Evolutionary conservation across 345 rosid genomes (phyloP), one percentile per base, ranked within the genome.

Genomic region (Gynandropsis gynandra): DNA sequence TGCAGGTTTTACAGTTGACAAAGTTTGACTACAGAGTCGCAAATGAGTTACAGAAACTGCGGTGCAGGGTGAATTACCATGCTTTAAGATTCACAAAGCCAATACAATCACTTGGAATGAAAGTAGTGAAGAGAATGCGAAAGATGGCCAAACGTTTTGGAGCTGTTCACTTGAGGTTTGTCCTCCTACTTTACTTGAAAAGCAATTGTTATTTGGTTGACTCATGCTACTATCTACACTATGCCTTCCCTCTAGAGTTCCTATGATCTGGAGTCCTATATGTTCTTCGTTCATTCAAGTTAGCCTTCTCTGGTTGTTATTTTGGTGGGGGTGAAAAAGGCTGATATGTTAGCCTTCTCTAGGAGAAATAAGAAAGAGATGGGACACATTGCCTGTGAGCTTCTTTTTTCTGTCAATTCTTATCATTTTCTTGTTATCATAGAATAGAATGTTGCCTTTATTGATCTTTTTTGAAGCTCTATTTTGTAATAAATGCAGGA

Each of bases 311-410:
- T 55, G 97, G 99, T 60, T 93, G 99, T 66, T 90, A 88, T 68
- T 93, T 64, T 70, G 99, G 99, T 20, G 99, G 99, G n/a, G 99
- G 99, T 59, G 99, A 88, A 46, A 88, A 88, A 61, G 99, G 85
- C 69, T 76, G 80, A 75, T 64, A 61, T 16, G 96, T n/a, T n/a
- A 93, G 74, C 95, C n/a, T n/a, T n/a, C n/a, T n/a, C n/a, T 93
- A 11, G 80, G 81, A 19, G 85, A 81, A 77, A 85, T 93, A 63
- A 76, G 97, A 66, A 93, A 93, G 63, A 76, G 99, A 75, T 93
- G 99, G 97, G 83, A 66, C 33, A 93, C 94, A 48, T 80, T 93
- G 62, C 97, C 99, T 40, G 99, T 93, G 72, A 85, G 95, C 72
- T 73, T 44, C n/a, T n/a, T 53, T 52, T 55, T 11, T 38, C 42